Conservation (phyloP, 106 monocot species). For the Phalaenopsis equestris region DNA sequence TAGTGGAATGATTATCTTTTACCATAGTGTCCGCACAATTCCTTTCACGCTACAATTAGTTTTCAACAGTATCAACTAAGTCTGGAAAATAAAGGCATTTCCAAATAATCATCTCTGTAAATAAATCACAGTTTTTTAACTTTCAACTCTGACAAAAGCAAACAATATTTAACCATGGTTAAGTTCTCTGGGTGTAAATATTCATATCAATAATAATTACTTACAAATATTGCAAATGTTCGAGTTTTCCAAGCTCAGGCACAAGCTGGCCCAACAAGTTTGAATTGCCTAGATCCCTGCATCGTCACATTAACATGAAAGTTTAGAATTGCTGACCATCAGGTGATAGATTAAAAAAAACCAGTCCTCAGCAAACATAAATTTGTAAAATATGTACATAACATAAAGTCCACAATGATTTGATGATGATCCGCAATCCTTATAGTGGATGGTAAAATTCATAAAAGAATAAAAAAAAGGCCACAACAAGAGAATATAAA, state of each 20-base stretch:
- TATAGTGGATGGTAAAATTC: background rate
- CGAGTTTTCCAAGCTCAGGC: slow-evolving; percentile 72
- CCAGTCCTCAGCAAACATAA: background rate
- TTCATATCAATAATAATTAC: background rate
- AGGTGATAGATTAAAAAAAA: background rate
- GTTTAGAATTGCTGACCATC: background rate
- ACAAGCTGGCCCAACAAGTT: slow-evolving; percentile 74
- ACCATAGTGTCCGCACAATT: background rate
- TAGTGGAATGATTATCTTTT: background rate
- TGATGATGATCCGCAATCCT: background rate
- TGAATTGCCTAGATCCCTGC: slow-evolving; percentile 80
- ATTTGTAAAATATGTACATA: background rate
- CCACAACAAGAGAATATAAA: background rate
- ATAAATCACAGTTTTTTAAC: background rate
- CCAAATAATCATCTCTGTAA: background rate
- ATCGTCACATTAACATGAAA: background rate
- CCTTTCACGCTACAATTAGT: background rate
- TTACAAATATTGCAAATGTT: slow-evolving; percentile 87
- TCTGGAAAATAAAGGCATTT: background rate
- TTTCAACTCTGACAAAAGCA: background rate
- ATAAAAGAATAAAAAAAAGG: background rate
- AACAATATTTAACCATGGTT: background rate
- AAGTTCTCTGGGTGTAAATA: background rate
- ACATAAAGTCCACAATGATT: background rate
- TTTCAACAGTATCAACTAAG: background rate